Evolutionary conservation across 169 alveolate species (phyloP), one percentile per base, ranked within the genome.

Genomic region (Plasmodium chabaudi): DNA sequence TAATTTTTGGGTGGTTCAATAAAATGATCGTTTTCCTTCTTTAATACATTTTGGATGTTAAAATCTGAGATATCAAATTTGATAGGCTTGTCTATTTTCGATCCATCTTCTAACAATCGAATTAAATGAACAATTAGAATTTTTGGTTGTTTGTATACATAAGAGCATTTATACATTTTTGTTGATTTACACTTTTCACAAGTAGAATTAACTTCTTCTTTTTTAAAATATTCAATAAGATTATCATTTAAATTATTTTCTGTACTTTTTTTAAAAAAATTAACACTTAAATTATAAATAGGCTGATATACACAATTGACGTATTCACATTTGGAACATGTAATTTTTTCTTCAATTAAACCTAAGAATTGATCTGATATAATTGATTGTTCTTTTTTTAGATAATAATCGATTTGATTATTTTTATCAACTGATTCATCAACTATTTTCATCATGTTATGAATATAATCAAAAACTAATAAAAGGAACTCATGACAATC

Each of bases 401-500:
- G 34, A 44, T 68, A 75, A 39, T 61, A 75, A 61, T 75, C 88
- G 39, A 75, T 75, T 63, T 60, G 56, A 67, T 75, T 75, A 75
- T 63, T 63, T 46, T 75, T 75, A 27, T 75, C 88, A 1, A 75
- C 75, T 7, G n/a, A 12, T 27, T 75, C 88, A 34, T 75, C 88
- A 75, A 75, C 57, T 42, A 75, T 67, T 67, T 75, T 75, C 72
- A 56, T 64, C 88, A 75, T 75, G 61, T 75, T 75, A 44, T 75
- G 88, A 61, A 75, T 75, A 63, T 61, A 75, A 17, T 75, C 88
- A 63, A 75, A 75, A 15, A 75, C 21, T 23, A 75, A 57, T 7
- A 75, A 60, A 75, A 75, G 88, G 64, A 75, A 75, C 25, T 75
- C 88, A 75, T 75, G 88, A 55, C 88, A 75, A 75, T 75, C 88